These are phyloP conservation scores for Coleophoma cylindrospora DNA, from an alignment of 2,329 filamentous ascomycete genomes.

Conservation along the genomic window DNA sequence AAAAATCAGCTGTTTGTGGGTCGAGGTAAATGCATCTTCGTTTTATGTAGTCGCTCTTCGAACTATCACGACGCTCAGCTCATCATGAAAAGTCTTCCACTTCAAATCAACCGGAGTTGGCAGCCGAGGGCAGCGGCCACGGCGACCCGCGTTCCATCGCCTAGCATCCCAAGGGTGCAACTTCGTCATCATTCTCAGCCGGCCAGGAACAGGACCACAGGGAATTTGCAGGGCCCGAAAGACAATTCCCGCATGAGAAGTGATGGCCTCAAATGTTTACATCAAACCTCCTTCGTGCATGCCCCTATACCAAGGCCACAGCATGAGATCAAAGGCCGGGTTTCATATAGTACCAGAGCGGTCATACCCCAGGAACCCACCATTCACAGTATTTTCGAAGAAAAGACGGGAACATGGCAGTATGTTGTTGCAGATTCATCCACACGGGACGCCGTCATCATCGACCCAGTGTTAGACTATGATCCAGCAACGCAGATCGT, in stretches of 20 bases:
- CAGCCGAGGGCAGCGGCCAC: background rate
- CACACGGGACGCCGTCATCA: conserved; percentile 46
- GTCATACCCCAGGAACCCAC: conserved; percentile 8
- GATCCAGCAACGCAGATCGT: conserved; percentile 38
- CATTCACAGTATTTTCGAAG: conserved; percentile 30
- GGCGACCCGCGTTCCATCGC: background rate
- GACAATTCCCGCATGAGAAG: no score
- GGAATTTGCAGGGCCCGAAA: no score
- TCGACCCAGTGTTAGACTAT: conserved; percentile 58
- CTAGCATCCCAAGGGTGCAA: background rate
- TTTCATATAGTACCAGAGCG: background rate
- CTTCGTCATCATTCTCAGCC: background rate
- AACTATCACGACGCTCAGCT: no score
- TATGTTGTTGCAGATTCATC: conserved; percentile 52
- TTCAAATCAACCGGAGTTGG: no score
- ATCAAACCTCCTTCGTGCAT: background rate
- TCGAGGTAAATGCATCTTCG: no score
- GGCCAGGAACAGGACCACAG: background rate
- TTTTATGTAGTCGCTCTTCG: no score
- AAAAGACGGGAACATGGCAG: conserved; percentile 49
- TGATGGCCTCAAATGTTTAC: no score
- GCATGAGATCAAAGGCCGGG: background rate
- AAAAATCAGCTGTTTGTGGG: no score
- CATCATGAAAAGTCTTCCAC: no score
- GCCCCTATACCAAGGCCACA: background rate